Conservation (phyloP, 306 rosid genomes). For the Calophaca sinica region DNA sequence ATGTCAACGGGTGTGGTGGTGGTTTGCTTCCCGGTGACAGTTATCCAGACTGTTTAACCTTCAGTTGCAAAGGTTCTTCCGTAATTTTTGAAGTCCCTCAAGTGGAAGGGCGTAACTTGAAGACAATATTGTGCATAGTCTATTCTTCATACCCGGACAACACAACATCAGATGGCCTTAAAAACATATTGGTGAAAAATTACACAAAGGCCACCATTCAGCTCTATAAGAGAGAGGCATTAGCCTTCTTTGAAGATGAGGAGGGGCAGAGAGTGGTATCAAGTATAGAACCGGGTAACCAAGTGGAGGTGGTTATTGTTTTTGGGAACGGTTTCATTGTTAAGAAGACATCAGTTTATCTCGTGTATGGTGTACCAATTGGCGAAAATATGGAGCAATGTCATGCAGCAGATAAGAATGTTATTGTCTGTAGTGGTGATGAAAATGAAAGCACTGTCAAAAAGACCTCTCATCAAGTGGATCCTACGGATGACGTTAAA, state of each 20-base stretch:
- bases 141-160: neutral
- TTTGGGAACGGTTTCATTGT: neutral
- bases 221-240: conserved; percentile 9
- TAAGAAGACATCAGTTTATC: conserved; percentile 11
- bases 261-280: conserved; percentile 22
- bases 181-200: conserved; percentile 36
- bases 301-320: conserved; percentile 24
- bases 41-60: conserved; percentile 40
- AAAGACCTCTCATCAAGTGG: neutral
- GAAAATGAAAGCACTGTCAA: neutral
- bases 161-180: neutral
- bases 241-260: conserved; percentile 27
- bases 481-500: neutral
- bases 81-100: conserved; percentile 37
- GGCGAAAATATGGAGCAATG: neutral
- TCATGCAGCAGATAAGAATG: neutral
- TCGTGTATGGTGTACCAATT: neutral
- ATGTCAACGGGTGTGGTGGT: neutral
- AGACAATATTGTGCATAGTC: conserved; percentile 33
- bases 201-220: conserved; percentile 31
- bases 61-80: conserved; percentile 6
- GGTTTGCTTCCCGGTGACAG: neutral
- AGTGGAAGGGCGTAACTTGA: conserved; percentile 34
- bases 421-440: neutral
- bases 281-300: conserved; percentile 30